These are phyloP conservation scores for Quercus alba DNA, from an alignment of 306 rosid species.

Conservation along the genomic window DNA sequence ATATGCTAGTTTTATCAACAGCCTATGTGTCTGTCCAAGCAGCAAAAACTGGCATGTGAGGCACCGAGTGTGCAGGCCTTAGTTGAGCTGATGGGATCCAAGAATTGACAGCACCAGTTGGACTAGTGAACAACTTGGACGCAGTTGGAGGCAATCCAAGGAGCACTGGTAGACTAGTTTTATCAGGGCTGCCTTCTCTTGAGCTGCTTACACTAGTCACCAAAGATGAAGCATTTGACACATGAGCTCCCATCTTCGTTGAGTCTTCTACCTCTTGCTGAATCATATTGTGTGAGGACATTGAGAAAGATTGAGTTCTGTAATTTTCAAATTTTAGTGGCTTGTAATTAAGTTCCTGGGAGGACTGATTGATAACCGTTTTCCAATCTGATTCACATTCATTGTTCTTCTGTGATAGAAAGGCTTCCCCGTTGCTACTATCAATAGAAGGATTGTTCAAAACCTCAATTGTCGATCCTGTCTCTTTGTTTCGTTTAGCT, in stretches of 20 bases:
- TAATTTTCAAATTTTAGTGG: constrained; percentile 26
- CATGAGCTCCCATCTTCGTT: constrained; percentile 40
- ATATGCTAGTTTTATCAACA: constrained; percentile 8
- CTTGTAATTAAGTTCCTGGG: constrained; percentile 42
- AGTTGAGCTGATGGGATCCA: constrained; percentile 63
- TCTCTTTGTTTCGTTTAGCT: constrained; percentile 57
- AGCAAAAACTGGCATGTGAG: constrained; percentile 77
- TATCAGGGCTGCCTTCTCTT: constrained; percentile 73
- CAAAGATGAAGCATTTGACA: constrained; percentile 70
- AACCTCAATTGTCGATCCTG: constrained; percentile 24
- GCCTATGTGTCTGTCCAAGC: constrained; percentile 65
- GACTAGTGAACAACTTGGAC: constrained; percentile 39
- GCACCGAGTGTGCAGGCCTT: constrained; percentile 51
- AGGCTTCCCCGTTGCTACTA: constrained; percentile 30
- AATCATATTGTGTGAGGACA: constrained; percentile 33
- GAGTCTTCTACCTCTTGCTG: constrained; percentile 46
- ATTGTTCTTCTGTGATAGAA: constrained; percentile 35
- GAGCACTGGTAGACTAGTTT: constrained; percentile 41
- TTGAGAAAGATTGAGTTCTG: constrained; percentile 25
- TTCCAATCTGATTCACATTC: constrained; percentile 57
- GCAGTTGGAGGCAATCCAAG: constrained; percentile 52
- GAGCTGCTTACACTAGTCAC: constrained; percentile 70
- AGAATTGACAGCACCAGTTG: constrained; percentile 39
- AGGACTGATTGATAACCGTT: constrained; percentile 46
- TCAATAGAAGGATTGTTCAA: constrained; percentile 26